Evolutionary conservation across 2,329 filamentous ascomycete species (phyloP), one percentile per base, ranked within the genome.

Genomic region (Cladophialophora yegresii): DNA sequence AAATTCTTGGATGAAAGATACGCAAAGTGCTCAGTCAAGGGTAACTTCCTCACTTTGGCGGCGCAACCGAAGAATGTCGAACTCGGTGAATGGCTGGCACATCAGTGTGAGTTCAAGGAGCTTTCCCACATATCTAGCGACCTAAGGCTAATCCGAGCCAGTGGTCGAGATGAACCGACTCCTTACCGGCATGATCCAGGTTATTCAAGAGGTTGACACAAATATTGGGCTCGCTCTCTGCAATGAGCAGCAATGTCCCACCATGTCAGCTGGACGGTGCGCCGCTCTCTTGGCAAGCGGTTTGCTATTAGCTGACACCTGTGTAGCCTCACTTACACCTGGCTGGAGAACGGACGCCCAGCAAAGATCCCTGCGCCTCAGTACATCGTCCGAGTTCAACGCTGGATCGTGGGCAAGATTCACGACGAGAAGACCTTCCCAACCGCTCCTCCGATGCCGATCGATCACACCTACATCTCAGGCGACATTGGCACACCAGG

Each of bases 381-480:
- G 77, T 98, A 98, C 80, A 95, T 97, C 80, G 92, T 91, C 70
- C 87, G 96, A 28, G 96, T 98, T 76, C 93, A 97, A 79, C 91
- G 93, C 74, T 98, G 93, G 93, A 96, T 98, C 75, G 90, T 91
- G 32, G 92, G 92, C 79, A 98, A 98, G 80, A 92, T 96, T 69
- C 91, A 95, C 72, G 93, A 98, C 76, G 87, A 87, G 56, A 85
- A 85, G 74, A 91, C 96, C 78, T 97, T 98, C 79, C 93, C 93
- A 5, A 96, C 92, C 49, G 92, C 95, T 72, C 87, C 89, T 6
- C 85, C 88, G 45, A 84, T 87, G 51, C 80, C 84, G 63, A 80
- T 87, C 70, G 82, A 82, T 49, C 82, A 85, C 7, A 75, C 80
- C 16, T 86, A 83, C 67, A 78, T 83, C 16, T 81, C 84, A 30